These are phyloP conservation scores for Citrullus colocynthis DNA, from an alignment of 306 rosid genomes.

Conservation along the genomic window DNA sequence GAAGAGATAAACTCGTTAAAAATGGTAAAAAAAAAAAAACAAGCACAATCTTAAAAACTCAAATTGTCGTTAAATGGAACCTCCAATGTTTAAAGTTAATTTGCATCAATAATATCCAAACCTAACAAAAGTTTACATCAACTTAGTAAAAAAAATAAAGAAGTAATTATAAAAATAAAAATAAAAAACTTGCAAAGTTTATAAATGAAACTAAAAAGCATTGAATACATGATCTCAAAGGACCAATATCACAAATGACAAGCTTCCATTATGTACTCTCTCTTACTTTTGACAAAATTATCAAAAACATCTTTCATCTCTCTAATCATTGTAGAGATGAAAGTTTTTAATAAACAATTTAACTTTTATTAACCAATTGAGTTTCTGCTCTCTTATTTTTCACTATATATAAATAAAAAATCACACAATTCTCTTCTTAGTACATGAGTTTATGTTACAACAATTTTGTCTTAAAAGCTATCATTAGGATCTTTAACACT, in stretches of 20 bases:
- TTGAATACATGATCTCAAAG: too few species aligned
- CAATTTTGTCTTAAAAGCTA: neutral
- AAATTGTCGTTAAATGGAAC: too few species aligned
- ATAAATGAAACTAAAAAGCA: neutral
- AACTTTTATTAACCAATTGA: neutral
- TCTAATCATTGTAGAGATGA: neutral
- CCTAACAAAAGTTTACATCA: too few species aligned
- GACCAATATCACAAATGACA: too few species aligned
- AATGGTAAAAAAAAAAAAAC: too few species aligned
- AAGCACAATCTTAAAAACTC: too few species aligned
- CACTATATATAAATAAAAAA: neutral
- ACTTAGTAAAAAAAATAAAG: too few species aligned
- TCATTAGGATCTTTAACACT: neutral
- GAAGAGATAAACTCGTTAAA: too few species aligned
- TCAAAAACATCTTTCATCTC: neutral
- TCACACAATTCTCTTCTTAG: neutral
- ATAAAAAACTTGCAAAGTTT: too few species aligned
- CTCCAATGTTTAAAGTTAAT: too few species aligned
- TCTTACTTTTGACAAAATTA: neutral
- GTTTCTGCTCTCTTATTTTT: neutral
- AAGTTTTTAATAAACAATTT: neutral
- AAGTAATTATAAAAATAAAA: too few species aligned
- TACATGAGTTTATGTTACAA: neutral
- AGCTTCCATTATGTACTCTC: neutral
- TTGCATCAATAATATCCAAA: too few species aligned